These are phyloP conservation scores for Hyaloscypha variabilis DNA, from an alignment of 495 filamentous ascomycete species.

Conservation along the genomic window DNA sequence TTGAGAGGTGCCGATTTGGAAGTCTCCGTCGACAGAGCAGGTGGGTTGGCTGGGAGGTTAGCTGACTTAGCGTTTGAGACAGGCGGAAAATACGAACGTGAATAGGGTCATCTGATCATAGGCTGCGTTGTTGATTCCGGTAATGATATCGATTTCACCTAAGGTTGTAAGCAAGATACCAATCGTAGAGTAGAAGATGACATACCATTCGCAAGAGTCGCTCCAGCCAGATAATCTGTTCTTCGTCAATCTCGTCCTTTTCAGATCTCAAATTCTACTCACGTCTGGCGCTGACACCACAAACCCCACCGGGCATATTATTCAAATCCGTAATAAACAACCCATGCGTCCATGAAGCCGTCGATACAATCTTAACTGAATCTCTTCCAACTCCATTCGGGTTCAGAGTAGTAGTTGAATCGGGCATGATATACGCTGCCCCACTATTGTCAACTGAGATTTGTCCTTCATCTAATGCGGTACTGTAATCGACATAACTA, in stretches of 20 bases:
- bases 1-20: background rate
- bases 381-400: conserved; percentile 51
- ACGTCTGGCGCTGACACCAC: conserved; percentile 41
- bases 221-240: background rate
- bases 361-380: conserved; percentile 65
- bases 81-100: background rate
- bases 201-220: background rate
- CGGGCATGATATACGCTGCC: conserved; percentile 46
- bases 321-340: conserved; percentile 66
- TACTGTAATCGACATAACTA: conserved; percentile 56
- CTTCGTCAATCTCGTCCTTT: no score
- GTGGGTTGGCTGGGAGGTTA: background rate
- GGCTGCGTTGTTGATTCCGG: background rate
- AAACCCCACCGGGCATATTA: conserved; percentile 69
- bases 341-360: conserved; percentile 60
- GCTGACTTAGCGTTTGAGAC: background rate
- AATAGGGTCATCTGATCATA: background rate
- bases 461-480: background rate
- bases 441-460: conserved; percentile 22
- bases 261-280: conserved; percentile 1
- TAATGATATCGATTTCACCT: conserved; percentile 9
- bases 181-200: background rate
- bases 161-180: background rate
- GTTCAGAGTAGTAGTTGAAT: conserved; percentile 38
- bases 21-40: background rate